Evolutionary conservation across 73 alveolate genomes (phyloP), one percentile per base, ranked within the genome.

Genomic region (Stentor coeruleus): DNA sequence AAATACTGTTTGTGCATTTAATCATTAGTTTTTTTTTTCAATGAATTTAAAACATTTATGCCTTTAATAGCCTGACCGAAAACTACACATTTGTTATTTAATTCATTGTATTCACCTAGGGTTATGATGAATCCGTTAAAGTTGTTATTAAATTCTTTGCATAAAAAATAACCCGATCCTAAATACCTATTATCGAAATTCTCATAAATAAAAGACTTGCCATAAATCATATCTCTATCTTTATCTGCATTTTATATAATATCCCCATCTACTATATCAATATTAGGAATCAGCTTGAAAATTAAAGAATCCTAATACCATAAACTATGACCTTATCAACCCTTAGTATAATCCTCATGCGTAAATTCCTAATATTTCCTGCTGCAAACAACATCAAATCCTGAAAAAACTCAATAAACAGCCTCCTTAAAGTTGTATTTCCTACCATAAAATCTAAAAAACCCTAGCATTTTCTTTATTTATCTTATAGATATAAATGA

Each of bases 61-160:
- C 99, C 99, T 82, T 91, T 96, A 73, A 95, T 74, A 38, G 92
- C 97, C 77, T 95, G 91, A 39, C 99, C 99, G 84, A 95, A 93
- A 30, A 95, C 99, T 35, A 88, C 95, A 87, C 91, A 95, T 87
- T 94, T 95, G 55, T 95, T 85, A 87, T 87, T 88, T 40, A 87
- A 85, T 74, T 87, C 88, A 26, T 88, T 85, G 59, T 88, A 85
- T 76, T 85, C 91, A 75, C 77, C 76, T 26, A 85, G 74, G 28
- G 93, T 87, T 14, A 87, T 87, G 59, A 87, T 55, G 60, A 87
- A 87, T 35, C 60, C 39, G 58, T 95, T 87, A 59, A 96, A 94
- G 85, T 93, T 94, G 37, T 97, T 92, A 85, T 92, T 90, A 49
- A 97, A 94, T 35, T 98, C 99, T 76, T 97, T 93, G 66, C 88